Base-by-base conservation (phyloP, 305 asterid species). In the Solanum hybrid region DNA sequence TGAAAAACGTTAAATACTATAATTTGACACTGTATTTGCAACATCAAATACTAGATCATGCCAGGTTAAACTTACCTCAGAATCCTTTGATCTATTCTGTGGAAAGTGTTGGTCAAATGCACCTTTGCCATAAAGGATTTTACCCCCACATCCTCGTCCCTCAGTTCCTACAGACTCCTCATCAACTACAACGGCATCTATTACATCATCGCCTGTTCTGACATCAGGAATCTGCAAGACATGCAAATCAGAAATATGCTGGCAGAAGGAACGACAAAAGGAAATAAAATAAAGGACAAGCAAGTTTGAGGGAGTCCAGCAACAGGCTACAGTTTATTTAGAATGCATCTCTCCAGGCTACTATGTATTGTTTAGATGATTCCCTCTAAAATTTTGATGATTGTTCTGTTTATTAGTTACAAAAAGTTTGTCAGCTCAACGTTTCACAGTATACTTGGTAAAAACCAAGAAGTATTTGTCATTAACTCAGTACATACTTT, bases 101-200 rank as follows among this genome's bases (percentile, higher is more conserved):
- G 96, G 93, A 42, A 93, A 91, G 92, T 94, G 94, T 89, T 89
- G 93, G 85, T 92, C 92, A 84, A 93, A 91, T 16, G 98, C 95
- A 26, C 98, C 98, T 90, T 95, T 94, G 5, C 99, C 99, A n/a
- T 95, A 91, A 73, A 97, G 98, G 89, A 97, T 97, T 90, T 96
- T 97, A 57, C 98, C 98, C 85, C 97, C 99, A 82, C 89, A 83
- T 34, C 94, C 94, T 80, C 90, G 93, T 8, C 91, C 93, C 88
- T 93, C 96, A 2, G 90, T 73, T 76, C 96, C 96, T 22, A 96
- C 90, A 2, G 98, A 93, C 85, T 96, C 98, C 88, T 92, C 93
- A 87, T 97, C 99, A 36, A 97, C 99, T 79, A 96, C 90, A 39
- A 95, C 98, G 11, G 95, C 98, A 67, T 97, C 98, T 87, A 97